Percentiles rank a stretch among this genome's conserved stretches.
Evolutionary conservation across 306 rosid genomes (phyloP).

Genomic region (Ormosia emarginata): DNA sequence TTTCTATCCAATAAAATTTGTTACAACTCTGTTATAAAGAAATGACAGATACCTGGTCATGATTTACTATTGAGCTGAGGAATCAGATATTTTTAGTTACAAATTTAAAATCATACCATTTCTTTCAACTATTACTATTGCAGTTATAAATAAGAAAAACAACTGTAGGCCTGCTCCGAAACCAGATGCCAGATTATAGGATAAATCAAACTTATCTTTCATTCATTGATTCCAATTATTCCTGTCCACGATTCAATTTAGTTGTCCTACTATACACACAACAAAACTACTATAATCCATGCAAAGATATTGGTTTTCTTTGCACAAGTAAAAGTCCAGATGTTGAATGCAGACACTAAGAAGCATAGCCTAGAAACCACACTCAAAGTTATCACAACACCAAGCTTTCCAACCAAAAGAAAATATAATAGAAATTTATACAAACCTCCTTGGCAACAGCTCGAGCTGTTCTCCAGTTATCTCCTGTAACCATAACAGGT

Average conservation of each 20-base stretch:
- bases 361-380: constrained; percentile 13
- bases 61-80: neutral
- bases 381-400: constrained; percentile 3
- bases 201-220: neutral
- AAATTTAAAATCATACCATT: neutral
- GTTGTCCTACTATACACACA: neutral
- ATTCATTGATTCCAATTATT: neutral
- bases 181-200: neutral
- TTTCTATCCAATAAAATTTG: neutral
- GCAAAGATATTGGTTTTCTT: constrained; percentile 9
- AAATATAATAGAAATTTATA: neutral
- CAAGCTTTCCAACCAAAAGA: constrained; percentile 2
- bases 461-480: constrained; percentile 86
- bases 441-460: constrained; percentile 89
- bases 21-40: neutral
- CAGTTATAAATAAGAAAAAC: neutral
- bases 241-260: neutral
- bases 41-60: neutral
- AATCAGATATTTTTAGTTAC: neutral
- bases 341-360: neutral
- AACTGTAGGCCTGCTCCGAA: neutral
- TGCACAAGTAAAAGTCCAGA: neutral
- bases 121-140: neutral
- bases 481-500: constrained; percentile 90
- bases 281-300: neutral